phyloP scores from a whole-genome alignment of 2,329 filamentous ascomycete genomes.

The Botryotinia calthae region DNA sequence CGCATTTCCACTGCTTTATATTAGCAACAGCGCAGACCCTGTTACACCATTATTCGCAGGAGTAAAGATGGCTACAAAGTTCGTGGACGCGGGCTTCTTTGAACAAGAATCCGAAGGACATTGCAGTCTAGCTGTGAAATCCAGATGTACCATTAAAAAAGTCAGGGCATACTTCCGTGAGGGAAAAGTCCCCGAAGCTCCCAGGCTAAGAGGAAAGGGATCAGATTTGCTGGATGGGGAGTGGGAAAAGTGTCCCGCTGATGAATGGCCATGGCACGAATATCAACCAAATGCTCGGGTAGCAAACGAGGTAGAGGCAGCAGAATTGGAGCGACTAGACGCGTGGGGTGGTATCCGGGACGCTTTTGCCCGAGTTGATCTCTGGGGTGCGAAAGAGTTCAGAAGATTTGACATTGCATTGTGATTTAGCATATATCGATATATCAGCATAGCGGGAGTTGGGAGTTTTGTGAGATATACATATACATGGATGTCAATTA shows the following conservation, averaged over 20 bases:
- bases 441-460: not conserved
- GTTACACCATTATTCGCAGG: conserved; percentile 40
- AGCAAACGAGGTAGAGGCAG: not conserved
- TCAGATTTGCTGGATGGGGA: conserved; percentile 26
- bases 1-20: conserved; percentile 42
- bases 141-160: conserved; percentile 32
- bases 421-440: not conserved
- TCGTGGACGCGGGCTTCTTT: conserved; percentile 33
- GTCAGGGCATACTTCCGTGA: conserved; percentile 32
- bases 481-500: not conserved
- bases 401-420: conserved; percentile 8
- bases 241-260: conserved; percentile 33
- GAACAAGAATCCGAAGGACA: conserved; percentile 36
- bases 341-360: conserved; percentile 16
- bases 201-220: conserved; percentile 22
- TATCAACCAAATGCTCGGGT: not conserved
- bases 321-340: conserved; percentile 2
- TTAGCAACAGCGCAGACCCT: conserved; percentile 43
- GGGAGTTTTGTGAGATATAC: not conserved
- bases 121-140: conserved; percentile 30
- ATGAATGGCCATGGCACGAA: conserved; percentile 31
- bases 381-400: conserved; percentile 1
- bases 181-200: conserved; percentile 31
- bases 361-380: conserved; percentile 5
- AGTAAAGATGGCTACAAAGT: conserved; percentile 36